phyloP scores from a whole-genome alignment of 106 monocot genomes.

The Vanilla planifolia region DNA sequence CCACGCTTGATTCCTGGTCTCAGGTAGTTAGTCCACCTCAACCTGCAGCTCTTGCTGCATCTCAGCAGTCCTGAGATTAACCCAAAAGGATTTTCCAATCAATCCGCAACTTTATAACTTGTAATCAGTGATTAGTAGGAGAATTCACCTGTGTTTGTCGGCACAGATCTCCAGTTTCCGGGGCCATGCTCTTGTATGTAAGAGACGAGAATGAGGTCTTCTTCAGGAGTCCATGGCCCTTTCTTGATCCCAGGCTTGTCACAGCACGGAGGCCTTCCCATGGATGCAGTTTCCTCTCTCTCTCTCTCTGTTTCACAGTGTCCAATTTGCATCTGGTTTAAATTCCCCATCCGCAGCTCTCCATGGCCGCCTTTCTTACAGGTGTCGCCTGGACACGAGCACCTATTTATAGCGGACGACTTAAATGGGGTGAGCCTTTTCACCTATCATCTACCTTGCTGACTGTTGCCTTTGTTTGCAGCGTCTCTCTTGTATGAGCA shows the following conservation, averaged over 20 bases:
- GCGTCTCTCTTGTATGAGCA: no score
- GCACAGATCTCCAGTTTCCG: constrained; percentile 11
- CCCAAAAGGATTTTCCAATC: no score
- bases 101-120: no score
- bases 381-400: not conserved
- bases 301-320: not conserved
- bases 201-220: constrained; percentile 10
- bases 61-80: not conserved
- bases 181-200: constrained; percentile 16
- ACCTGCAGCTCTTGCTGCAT: constrained; percentile 54
- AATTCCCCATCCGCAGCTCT: not conserved
- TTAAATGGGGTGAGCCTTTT: not conserved
- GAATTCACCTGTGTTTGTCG: constrained; percentile 6
- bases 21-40: constrained; percentile 45
- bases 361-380: not conserved
- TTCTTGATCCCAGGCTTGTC: constrained; percentile 18
- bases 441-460: constrained; percentile 6
- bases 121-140: not conserved
- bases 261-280: constrained; percentile 21
- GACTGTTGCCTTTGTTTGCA: constrained; percentile 1
- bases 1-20: constrained; percentile 42
- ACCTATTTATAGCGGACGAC: not conserved
- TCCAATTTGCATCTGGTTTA: not conserved
- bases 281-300: not conserved
- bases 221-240: constrained; percentile 18